Conservation (phyloP, 2,329 filamentous ascomycete genomes). For the Calonectria naviculata region DNA sequence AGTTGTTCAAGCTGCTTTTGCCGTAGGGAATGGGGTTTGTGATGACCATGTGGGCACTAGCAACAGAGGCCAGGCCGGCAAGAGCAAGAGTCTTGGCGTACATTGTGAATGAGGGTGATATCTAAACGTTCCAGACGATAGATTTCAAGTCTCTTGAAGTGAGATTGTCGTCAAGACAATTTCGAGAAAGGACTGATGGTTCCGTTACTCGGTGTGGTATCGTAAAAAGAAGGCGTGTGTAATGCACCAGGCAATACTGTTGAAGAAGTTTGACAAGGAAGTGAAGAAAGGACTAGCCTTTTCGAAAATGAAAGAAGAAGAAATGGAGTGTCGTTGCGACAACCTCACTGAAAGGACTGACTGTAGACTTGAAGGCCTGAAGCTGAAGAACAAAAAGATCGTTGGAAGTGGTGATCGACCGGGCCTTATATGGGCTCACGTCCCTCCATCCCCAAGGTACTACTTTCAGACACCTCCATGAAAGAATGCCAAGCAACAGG, state of each 20-base stretch:
- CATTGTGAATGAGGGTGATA: constrained; percentile 56
- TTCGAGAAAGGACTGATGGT: constrained; percentile 21
- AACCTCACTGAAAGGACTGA: constrained; percentile 43
- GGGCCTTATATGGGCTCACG: constrained; percentile 39
- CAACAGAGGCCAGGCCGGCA: constrained; percentile 68
- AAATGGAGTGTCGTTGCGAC: constrained; percentile 42
- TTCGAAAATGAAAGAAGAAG: constrained; percentile 35
- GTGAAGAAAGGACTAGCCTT: constrained; percentile 42
- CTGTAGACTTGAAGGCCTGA: constrained; percentile 41
- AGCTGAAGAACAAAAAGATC: constrained; percentile 33
- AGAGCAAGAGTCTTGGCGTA: constrained; percentile 60
- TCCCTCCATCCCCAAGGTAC: constrained; percentile 29
- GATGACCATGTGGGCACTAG: constrained; percentile 83
- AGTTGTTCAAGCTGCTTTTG: constrained; percentile 59
- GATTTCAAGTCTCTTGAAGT: constrained; percentile 25
- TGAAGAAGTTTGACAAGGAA: constrained; percentile 30
- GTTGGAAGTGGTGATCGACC: constrained; percentile 23
- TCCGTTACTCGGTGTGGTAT: constrained; percentile 36
- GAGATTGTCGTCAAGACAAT: constrained; percentile 42
- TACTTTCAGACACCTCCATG: constrained; percentile 19
- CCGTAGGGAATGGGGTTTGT: constrained; percentile 73
- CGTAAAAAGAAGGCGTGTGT: constrained; percentile 37
- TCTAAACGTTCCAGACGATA: constrained; percentile 48
- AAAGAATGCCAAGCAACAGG: constrained; percentile 19
- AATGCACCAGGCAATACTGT: constrained; percentile 42